Conservation (phyloP, 108 stramenopile genomes). For the Chaetoceros tenuissimus region DNA sequence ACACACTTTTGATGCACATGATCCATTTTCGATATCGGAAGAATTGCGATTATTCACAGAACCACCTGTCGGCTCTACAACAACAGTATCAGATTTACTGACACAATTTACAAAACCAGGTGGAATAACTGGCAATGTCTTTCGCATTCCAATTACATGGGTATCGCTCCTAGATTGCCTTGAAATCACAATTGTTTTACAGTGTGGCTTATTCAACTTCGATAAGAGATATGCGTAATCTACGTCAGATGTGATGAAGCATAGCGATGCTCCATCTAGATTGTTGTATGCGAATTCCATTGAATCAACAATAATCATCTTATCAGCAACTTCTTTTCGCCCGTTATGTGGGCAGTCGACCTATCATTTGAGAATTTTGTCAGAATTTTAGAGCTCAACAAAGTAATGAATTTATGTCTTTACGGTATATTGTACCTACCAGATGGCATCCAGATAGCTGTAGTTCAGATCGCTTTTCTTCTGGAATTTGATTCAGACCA, state of each 20-base stretch:
- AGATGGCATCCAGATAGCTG: slow-evolving; percentile 16
- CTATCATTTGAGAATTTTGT: no score
- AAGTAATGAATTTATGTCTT: no score
- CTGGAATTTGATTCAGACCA: slow-evolving; percentile 22
- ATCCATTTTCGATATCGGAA: neutral
- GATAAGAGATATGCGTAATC: slow-evolving; percentile 30
- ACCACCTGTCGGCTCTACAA: neutral
- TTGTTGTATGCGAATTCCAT: slow-evolving; percentile 31
- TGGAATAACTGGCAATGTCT: slow-evolving; percentile 27
- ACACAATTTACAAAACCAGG: neutral
- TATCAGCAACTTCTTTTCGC: slow-evolving; percentile 34
- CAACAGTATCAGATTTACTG: neutral
- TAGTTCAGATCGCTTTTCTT: slow-evolving; percentile 25
- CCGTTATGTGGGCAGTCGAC: slow-evolving; percentile 29
- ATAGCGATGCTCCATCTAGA: slow-evolving; percentile 26
- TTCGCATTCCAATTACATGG: slow-evolving; percentile 26
- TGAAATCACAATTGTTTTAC: slow-evolving; percentile 32
- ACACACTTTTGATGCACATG: neutral
- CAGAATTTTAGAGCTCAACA: no score
- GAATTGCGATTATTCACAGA: neutral
- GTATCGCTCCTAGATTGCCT: slow-evolving; percentile 24
- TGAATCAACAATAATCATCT: slow-evolving; percentile 38
- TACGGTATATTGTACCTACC: no score
- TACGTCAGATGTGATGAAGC: slow-evolving; percentile 24
- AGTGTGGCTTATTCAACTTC: slow-evolving; percentile 18